phyloP scores from a whole-genome alignment of 345 rosid genomes.

The Camelina hispida region DNA sequence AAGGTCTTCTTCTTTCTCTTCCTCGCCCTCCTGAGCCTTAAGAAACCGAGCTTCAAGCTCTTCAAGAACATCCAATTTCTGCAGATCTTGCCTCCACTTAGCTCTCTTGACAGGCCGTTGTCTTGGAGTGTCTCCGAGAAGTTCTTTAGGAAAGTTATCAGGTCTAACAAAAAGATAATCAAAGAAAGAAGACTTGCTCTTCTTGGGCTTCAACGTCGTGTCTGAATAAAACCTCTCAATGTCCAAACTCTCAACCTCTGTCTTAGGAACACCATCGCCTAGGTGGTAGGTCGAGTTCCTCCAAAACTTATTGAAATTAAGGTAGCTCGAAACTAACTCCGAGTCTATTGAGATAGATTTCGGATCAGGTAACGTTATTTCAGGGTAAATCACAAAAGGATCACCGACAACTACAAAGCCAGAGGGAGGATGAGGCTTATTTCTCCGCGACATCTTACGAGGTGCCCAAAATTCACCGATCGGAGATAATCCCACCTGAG shows the following conservation, averaged over 20 bases:
- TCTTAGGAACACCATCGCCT: constrained; percentile 32
- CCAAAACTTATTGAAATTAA: constrained; percentile 10
- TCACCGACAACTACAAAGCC: no score
- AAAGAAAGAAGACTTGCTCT: constrained; percentile 25
- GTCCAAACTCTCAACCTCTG: constrained; percentile 23
- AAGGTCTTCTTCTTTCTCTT: constrained; percentile 6
- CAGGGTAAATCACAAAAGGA: background rate
- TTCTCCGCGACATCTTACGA: no score
- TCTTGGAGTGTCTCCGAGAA: constrained; percentile 39
- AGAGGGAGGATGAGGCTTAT: no score
- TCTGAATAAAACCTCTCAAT: constrained; percentile 37
- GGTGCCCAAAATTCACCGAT: no score
- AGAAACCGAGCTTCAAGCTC: constrained; percentile 33
- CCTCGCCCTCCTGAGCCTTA: constrained; percentile 29
- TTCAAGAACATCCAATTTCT: constrained; percentile 30
- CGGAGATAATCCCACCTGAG: no score
- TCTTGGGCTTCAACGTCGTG: constrained; percentile 10
- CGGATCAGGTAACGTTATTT: constrained; percentile 28
- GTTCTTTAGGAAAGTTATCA: constrained; percentile 42
- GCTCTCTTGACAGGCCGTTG: constrained; percentile 35
- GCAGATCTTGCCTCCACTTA: constrained; percentile 27
- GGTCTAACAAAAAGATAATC: constrained; percentile 35
- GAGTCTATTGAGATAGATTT: constrained; percentile 12
- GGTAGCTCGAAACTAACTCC: constrained; percentile 1
- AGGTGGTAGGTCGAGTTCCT: constrained; percentile 23